A percentile compares a stretch with the other conserved stretches of the same genome.
Conservation (phyloP, 208 protist genomes). For the Acanthamoeba divionensis region DNA sequence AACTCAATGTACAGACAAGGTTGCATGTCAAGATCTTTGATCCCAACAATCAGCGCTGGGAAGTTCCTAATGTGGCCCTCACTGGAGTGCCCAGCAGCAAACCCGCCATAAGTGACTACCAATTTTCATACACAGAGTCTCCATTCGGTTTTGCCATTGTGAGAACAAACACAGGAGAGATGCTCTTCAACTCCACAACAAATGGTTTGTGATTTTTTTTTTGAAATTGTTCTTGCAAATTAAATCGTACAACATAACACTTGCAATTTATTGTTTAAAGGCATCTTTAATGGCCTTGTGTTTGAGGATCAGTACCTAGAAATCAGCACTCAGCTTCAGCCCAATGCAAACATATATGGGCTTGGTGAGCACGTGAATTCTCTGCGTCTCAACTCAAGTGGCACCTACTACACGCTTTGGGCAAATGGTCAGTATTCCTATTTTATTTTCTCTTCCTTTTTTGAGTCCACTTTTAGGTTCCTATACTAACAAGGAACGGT, state of each 20-base stretch:
- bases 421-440: not conserved
- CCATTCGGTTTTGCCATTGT: conserved; percentile 42
- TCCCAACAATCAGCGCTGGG: conserved; percentile 55
- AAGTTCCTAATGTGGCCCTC: conserved; percentile 53
- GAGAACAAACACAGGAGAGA: conserved; percentile 57
- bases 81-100: not conserved
- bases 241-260: too few species aligned
- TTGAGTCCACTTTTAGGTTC: not conserved
- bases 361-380: conserved; percentile 69
- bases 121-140: not conserved
- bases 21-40: conserved; percentile 68
- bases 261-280: not conserved
- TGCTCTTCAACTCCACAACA: conserved; percentile 66
- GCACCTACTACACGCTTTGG: conserved; percentile 29
- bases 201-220: not conserved
- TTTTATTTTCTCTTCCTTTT: not conserved
- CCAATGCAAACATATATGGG: conserved; percentile 74
- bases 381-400: conserved; percentile 21
- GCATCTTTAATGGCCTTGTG: conserved; percentile 56
- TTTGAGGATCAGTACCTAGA: conserved; percentile 79
- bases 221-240: too few species aligned
- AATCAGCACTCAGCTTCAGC: conserved; percentile 58
- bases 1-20: not conserved
- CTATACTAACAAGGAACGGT: not conserved
- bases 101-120: not conserved